A percentile compares a stretch with the other conserved stretches of the same genome.
phyloP scores from a whole-genome alignment of 108 stramenopile genomes.

The Parmales sp. region DNA sequence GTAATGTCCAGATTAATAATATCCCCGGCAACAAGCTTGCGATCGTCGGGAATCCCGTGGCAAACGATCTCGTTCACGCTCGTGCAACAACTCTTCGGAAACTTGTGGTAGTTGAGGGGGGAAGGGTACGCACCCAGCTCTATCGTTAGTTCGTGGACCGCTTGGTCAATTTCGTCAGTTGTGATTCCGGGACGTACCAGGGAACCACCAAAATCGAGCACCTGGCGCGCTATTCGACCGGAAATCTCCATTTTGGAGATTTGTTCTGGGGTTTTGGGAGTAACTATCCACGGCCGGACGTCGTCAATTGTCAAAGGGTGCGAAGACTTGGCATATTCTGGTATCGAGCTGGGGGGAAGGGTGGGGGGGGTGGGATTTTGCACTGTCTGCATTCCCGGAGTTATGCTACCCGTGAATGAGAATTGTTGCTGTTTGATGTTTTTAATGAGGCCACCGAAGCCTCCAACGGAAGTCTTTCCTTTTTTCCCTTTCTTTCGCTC shows the following conservation, averaged over 20 bases:
- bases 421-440: no score
- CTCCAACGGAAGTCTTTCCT: no score
- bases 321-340: constrained; percentile 39
- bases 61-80: constrained; percentile 97
- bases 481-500: no score
- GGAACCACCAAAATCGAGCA: constrained; percentile 36
- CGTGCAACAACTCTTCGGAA: constrained; percentile 95
- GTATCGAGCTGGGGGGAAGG: no score
- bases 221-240: constrained; percentile 74
- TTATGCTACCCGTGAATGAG: no score
- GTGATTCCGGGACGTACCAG: constrained; percentile 31
- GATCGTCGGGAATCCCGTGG: constrained; percentile 96
- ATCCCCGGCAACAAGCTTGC: constrained; percentile 74
- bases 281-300: constrained; percentile 68
- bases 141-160: constrained; percentile 76
- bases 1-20: constrained; percentile 94
- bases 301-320: constrained; percentile 28
- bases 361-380: no score
- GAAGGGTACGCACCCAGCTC: constrained; percentile 76
- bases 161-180: constrained; percentile 82
- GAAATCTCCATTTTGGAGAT: constrained; percentile 82
- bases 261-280: constrained; percentile 73
- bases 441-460: no score
- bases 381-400: no score
- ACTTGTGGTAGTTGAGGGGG: constrained; percentile 93